phyloP scores from a whole-genome alignment of 2,329 filamentous ascomycete species.

The Fusarium pilosicola region DNA sequence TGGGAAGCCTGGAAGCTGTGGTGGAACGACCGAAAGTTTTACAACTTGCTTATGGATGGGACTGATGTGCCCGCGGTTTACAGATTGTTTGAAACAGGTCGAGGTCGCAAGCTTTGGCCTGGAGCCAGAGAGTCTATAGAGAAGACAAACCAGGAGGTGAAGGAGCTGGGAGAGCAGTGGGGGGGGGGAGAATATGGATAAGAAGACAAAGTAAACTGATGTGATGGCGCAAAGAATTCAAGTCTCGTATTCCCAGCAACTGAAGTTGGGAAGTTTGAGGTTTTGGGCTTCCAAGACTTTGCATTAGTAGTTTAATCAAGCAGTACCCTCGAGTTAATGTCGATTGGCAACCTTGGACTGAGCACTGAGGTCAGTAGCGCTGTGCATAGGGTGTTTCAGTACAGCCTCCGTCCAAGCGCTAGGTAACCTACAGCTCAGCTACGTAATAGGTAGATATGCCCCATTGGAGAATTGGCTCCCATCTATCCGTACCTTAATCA shows the following conservation, averaged over 20 bases:
- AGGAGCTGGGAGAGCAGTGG: conserved; percentile 35
- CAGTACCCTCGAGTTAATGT: neutral
- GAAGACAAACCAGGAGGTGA: conserved; percentile 40
- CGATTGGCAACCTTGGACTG: neutral
- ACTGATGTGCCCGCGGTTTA: conserved; percentile 52
- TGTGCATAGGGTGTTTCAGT: conserved; percentile 3
- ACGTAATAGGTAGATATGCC: neutral
- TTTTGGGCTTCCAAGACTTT: neutral
- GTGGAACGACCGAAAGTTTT: conserved; percentile 54
- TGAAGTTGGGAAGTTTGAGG: neutral
- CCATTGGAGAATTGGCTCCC: conserved; percentile 4
- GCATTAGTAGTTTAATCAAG: too few relatives aligned
- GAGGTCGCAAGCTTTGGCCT: conserved; percentile 52
- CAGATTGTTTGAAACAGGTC: conserved; percentile 54
- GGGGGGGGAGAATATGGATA: conserved; percentile 34
- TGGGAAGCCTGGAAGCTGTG: conserved; percentile 56
- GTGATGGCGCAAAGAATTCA: neutral
- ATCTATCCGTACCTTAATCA: conserved; percentile 16
- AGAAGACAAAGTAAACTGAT: conserved; percentile 30
- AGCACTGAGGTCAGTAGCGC: neutral
- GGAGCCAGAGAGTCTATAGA: conserved; percentile 49
- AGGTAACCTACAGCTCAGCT: conserved; percentile 13
- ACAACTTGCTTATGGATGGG: conserved; percentile 53
- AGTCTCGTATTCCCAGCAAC: neutral
- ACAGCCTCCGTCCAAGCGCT: conserved; percentile 17